These are phyloP conservation scores for Xylaria sp. DNA, from an alignment of 2,329 filamentous ascomycete genomes.

Conservation along the genomic window DNA sequence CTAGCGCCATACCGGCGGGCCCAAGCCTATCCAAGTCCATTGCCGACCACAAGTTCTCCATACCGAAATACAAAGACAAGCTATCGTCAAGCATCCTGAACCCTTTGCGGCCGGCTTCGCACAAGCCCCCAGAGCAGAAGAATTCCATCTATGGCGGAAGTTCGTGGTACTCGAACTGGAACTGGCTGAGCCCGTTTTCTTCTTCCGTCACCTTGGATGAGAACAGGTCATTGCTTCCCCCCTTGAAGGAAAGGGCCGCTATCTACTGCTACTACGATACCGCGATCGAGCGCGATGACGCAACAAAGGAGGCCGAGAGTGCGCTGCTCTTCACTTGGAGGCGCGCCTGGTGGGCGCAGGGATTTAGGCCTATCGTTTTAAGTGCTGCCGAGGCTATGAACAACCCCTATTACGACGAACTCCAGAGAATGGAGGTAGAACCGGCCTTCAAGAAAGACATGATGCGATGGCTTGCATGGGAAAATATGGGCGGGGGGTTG, in stretches of 20 bases:
- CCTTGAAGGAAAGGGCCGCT: conserved; percentile 67
- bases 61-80: conserved; percentile 52
- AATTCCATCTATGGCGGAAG: conserved; percentile 79
- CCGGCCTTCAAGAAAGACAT: conserved; percentile 68
- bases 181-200: conserved; percentile 89
- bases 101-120: conserved; percentile 70
- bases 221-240: conserved; percentile 80
- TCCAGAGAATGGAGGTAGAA: conserved; percentile 67
- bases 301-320: conserved; percentile 72
- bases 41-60: conserved; percentile 52
- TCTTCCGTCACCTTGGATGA: conserved; percentile 79
- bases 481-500: conserved; percentile 82
- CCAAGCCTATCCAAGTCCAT: conserved; percentile 52
- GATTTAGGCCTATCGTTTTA: conserved; percentile 83
- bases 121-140: conserved; percentile 72
- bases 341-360: conserved; percentile 92
- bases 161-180: conserved; percentile 87
- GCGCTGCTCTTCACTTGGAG: conserved; percentile 84
- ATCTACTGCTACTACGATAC: conserved; percentile 93
- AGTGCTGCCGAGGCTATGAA: conserved; percentile 78
- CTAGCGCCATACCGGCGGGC: conserved; percentile 50
- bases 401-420: conserved; percentile 75
- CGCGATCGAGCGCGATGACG: conserved; percentile 62
- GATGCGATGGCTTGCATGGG: conserved; percentile 90
- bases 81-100: conserved; percentile 57